These are phyloP conservation scores for Cryphonectria carpinicola DNA, from an alignment of 2,329 filamentous ascomycete genomes.

Conservation along the genomic window DNA sequence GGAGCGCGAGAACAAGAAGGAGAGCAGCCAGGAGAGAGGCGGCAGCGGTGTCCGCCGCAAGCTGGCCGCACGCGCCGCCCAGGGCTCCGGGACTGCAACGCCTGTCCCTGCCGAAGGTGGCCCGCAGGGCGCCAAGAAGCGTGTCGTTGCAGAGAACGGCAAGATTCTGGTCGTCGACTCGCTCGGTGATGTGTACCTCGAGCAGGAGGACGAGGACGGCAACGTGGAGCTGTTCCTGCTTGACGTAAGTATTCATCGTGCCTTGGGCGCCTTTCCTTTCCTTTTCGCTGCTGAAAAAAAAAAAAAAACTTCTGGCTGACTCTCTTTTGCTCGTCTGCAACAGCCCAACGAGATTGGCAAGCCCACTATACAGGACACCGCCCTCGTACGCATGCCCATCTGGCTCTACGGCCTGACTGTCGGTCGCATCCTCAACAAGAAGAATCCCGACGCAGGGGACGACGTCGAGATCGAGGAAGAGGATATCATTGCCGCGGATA, in stretches of 20 bases:
- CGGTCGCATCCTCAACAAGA: constrained; percentile 52
- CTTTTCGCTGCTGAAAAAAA: neutral
- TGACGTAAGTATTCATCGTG: constrained; percentile 66
- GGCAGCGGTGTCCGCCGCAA: constrained; percentile 44
- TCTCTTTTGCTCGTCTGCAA: neutral
- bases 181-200: constrained; percentile 90
- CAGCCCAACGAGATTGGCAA: constrained; percentile 78
- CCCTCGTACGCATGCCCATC: constrained; percentile 76
- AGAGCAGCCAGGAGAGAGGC: constrained; percentile 58
- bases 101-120: constrained; percentile 59
- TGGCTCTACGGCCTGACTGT: constrained; percentile 67
- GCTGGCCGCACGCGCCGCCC: constrained; percentile 40
- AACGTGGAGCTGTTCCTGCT: constrained; percentile 81
- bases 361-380: constrained; percentile 81
- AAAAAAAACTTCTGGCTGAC: constrained; percentile 27
- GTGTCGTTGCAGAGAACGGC: constrained; percentile 90
- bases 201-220: constrained; percentile 88
- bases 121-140: constrained; percentile 78
- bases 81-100: constrained; percentile 52
- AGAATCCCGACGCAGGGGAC: constrained; percentile 35
- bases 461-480: constrained; percentile 43
- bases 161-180: constrained; percentile 94
- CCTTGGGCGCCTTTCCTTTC: neutral
- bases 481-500: constrained; percentile 41
- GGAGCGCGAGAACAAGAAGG: constrained; percentile 80